Conservation (phyloP, 495 filamentous ascomycete genomes). For the Ascobolus immersus region DNA sequence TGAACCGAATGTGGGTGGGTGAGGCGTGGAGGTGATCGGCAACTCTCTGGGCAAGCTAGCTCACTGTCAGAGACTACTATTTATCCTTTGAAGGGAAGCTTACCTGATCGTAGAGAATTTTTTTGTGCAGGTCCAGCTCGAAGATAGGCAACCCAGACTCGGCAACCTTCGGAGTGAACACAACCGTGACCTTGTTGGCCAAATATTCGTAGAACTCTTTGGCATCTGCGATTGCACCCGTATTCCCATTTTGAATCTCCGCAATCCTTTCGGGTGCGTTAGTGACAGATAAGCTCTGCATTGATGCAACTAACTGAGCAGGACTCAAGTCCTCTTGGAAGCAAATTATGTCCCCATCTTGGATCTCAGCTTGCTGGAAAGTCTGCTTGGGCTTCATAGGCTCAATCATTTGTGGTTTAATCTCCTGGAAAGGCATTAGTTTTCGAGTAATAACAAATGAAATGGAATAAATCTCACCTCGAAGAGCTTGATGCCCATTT, state of each 20-base stretch:
- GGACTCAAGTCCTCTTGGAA: conserved; percentile 37
- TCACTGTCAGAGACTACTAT: neutral
- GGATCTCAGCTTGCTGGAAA: conserved; percentile 72
- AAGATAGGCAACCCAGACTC: conserved; percentile 32
- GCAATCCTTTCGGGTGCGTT: too few species aligned
- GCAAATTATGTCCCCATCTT: conserved; percentile 91
- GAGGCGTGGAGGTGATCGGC: conserved; percentile 54
- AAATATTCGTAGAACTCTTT: conserved; percentile 81
- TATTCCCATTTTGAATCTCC: too few species aligned
- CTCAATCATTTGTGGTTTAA: conserved; percentile 94
- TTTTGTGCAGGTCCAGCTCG: conserved; percentile 49
- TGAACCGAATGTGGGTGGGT: conserved; percentile 71
- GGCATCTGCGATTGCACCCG: conserved; percentile 35
- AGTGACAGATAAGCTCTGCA: conserved; percentile 9
- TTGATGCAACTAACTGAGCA: conserved; percentile 13
- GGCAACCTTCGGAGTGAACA: conserved; percentile 33
- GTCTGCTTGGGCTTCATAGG: conserved; percentile 72
- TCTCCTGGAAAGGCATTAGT: conserved; percentile 34
- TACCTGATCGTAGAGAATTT: conserved; percentile 65
- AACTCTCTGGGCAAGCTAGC: conserved; percentile 47
- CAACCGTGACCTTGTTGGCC: conserved; percentile 50
- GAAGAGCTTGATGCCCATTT: conserved; percentile 30
- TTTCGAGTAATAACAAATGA: neutral
- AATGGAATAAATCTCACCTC: conserved; percentile 26
- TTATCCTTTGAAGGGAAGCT: neutral